These are phyloP conservation scores for Pinus tabuliformis DNA, from an alignment of 75 land plant species.

Conservation along the genomic window DNA sequence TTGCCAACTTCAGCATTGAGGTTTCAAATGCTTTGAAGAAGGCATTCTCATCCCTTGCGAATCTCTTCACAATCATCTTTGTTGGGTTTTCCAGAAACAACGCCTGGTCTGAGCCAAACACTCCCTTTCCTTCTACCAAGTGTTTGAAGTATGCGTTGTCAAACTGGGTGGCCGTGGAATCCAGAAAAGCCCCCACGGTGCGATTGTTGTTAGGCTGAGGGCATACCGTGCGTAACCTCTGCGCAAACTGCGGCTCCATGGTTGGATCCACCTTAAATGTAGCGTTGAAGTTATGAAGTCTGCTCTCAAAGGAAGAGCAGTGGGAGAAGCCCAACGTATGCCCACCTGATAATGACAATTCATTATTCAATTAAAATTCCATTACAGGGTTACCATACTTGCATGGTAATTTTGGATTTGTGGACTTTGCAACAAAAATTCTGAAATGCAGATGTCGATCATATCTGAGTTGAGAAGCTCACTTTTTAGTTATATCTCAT, in stretches of 20 bases:
- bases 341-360: no score
- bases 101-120: not conserved
- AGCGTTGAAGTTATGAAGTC: slow-evolving; percentile 11
- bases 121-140: not conserved
- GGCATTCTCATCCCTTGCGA: slow-evolving; percentile 31
- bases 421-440: no score
- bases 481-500: no score
- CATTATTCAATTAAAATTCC: no score
- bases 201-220: slow-evolving; percentile 1
- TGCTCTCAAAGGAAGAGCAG: slow-evolving; percentile 9
- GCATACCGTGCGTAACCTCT: not conserved
- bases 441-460: no score
- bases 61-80: not conserved
- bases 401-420: no score
- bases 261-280: no score
- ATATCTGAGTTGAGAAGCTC: no score
- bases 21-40: slow-evolving; percentile 42
- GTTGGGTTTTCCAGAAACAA: not conserved
- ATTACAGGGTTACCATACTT: no score
- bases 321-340: slow-evolving; percentile 23
- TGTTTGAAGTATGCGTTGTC: slow-evolving; percentile 11
- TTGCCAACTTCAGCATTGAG: slow-evolving; percentile 62
- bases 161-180: slow-evolving; percentile 12
- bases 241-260: slow-evolving; percentile 10
- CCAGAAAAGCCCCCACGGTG: slow-evolving; percentile 10